A percentile compares a stretch with the other conserved stretches of the same genome.
These are phyloP conservation scores for Ceratocystis cacaofunesta DNA, from an alignment of 2,329 filamentous ascomycete genomes.

Conservation along the genomic window DNA sequence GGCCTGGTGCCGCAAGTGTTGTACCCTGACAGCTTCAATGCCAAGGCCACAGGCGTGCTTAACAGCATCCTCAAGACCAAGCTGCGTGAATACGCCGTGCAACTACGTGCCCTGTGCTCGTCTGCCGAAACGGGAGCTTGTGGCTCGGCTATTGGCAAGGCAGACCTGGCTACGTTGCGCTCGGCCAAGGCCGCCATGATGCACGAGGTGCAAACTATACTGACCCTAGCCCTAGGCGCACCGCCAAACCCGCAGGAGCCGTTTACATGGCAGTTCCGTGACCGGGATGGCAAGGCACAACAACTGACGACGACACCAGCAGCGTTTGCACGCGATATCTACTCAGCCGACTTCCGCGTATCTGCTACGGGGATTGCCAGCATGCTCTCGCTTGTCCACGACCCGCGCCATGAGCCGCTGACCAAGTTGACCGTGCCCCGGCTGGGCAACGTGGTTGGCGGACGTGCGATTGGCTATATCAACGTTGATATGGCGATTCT, in stretches of 20 bases:
- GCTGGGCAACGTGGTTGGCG: conserved; percentile 69
- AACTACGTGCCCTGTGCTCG: conserved; percentile 73
- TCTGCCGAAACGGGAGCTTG: conserved; percentile 54
- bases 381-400: conserved; percentile 72
- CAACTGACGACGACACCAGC: conserved; percentile 50
- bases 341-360: conserved; percentile 22
- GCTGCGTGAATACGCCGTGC: conserved; percentile 70
- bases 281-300: conserved; percentile 50
- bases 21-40: conserved; percentile 73
- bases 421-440: conserved; percentile 60
- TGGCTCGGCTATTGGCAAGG: conserved; percentile 25
- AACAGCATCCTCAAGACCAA: conserved; percentile 68
- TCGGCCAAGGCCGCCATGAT: conserved; percentile 58
- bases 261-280: conserved; percentile 72
- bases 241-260: conserved; percentile 52
- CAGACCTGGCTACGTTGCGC: conserved; percentile 28
- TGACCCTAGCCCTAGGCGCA: conserved; percentile 71
- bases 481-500: conserved; percentile 63
- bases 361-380: conserved; percentile 46
- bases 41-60: conserved; percentile 53
- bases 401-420: conserved; percentile 63
- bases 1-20: conserved; percentile 70
- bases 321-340: conserved; percentile 54
- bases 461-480: conserved; percentile 61
- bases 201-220: conserved; percentile 61